A percentile compares a stretch with the other conserved stretches of the same genome.
Conservation (phyloP, 2,329 filamentous ascomycete genomes). For the Hypoxylon sp. region DNA sequence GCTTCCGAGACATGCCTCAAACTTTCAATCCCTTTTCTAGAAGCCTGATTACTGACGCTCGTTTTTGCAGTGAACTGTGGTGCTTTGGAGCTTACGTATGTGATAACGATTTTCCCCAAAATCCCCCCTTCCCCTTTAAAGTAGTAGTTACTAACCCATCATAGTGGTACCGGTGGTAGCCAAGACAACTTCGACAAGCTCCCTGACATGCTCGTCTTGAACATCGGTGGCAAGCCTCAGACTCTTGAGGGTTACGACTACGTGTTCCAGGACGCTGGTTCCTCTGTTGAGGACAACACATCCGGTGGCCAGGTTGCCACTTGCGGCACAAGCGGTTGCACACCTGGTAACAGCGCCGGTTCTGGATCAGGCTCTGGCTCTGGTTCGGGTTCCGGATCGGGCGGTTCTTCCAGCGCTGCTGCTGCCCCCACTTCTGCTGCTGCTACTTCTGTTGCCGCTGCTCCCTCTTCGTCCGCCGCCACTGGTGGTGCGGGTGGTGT, state of each 20-base stretch:
- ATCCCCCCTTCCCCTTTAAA: neutral
- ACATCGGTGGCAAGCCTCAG: constrained; percentile 63
- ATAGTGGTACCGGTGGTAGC: constrained; percentile 60
- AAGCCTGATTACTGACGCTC: neutral
- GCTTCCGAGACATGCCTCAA: no score
- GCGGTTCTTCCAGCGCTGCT: constrained; percentile 49
- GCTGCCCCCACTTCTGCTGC: constrained; percentile 38
- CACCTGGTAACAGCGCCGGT: constrained; percentile 39
- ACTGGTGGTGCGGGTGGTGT: constrained; percentile 44
- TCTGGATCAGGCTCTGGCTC: constrained; percentile 48
- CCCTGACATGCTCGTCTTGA: constrained; percentile 83
- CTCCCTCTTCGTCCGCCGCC: constrained; percentile 42
- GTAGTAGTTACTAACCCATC: neutral
- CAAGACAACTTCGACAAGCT: constrained; percentile 72
- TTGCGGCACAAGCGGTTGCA: constrained; percentile 52
- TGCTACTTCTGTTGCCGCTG: constrained; percentile 30
- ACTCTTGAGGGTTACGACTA: constrained; percentile 67
- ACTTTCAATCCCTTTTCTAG: no score
- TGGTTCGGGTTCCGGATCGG: constrained; percentile 39
- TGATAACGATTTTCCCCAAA: neutral
- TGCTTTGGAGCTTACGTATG: constrained; percentile 74
- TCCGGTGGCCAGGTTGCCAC: constrained; percentile 53
- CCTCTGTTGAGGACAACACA: constrained; percentile 66
- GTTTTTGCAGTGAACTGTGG: constrained; percentile 90
- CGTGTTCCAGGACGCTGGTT: constrained; percentile 78